Conservation (phyloP, 1,284 basidiomycete species). For the Tylopilus sp. region DNA sequence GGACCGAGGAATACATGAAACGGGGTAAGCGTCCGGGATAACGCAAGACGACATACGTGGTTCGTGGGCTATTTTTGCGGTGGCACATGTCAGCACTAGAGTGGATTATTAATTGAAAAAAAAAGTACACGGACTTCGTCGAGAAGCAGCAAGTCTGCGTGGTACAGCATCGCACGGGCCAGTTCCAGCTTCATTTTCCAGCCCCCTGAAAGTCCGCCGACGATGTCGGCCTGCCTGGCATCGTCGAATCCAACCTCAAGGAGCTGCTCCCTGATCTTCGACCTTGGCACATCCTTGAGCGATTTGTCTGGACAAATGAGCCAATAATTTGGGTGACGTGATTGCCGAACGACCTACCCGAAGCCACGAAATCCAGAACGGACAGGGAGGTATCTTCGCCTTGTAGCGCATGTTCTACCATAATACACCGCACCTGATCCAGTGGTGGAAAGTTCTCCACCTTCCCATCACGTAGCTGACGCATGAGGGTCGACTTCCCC, state of each 20-base stretch:
- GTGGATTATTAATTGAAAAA: slow-evolving; percentile 22
- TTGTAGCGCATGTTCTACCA: slow-evolving; percentile 96
- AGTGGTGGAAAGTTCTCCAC: slow-evolving; percentile 95
- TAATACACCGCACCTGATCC: slow-evolving; percentile 81
- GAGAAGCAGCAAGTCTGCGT: slow-evolving; percentile 90
- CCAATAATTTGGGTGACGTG: slow-evolving; percentile 4
- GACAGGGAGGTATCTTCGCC: slow-evolving; percentile 82
- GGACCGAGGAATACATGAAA: slow-evolving; percentile 22
- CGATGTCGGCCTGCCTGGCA: slow-evolving; percentile 78
- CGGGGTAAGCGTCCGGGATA: slow-evolving; percentile 16
- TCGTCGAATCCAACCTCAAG: slow-evolving; percentile 91
- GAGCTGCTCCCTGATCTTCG: slow-evolving; percentile 76
- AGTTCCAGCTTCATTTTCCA: slow-evolving; percentile 99
- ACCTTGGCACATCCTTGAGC: slow-evolving; percentile 55
- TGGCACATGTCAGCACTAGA: slow-evolving; percentile 19
- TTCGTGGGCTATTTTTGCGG: slow-evolving; percentile 75
- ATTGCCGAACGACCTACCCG: slow-evolving; percentile 48
- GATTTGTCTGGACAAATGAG: slow-evolving; percentile 47
- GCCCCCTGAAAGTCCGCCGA: slow-evolving; percentile 92
- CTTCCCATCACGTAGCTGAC: slow-evolving; percentile 92
- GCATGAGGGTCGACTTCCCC: slow-evolving; percentile 96
- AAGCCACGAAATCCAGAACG: slow-evolving; percentile 86
- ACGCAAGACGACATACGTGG: slow-evolving; percentile 56
- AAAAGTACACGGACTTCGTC: slow-evolving; percentile 58
- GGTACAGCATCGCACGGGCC: slow-evolving; percentile 93